Evolutionary conservation across 345 rosid species (phyloP), one percentile per base, ranked within the genome.

Genomic region (Eucalyptus erythrocorys): DNA sequence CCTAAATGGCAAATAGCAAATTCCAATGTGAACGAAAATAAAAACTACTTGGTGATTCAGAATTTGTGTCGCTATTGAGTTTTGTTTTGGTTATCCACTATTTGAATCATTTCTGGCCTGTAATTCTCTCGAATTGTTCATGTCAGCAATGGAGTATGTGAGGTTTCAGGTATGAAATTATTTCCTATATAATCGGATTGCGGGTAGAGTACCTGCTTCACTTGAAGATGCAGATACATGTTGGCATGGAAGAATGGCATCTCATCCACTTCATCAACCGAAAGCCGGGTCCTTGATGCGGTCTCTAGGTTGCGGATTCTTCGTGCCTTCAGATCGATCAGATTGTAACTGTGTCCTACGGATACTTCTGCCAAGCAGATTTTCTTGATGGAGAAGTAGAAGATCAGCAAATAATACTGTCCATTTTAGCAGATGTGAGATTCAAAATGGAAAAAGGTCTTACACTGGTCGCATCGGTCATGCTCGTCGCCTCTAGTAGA

Each of bases 161-260:
- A 40, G 84, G 47, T 27, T 76, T 76, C 66, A 14, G 43, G 87
- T 43, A n/a, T 10, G 26, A 87, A 16, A 19, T 64, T 14, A 42
- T 86, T 47, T 48, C 15, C 48, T 26, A 80, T 2, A 24, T 88
- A 57, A 26, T 50, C 53, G 45, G 15, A 6, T 42, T 30, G 30
- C 51, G 2, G 30, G 27, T 76, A 21, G 40, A 37, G 21, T 92
- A 92, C 95, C 94, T 95, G 97, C 48, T 90, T 89, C 43, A 93
- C 90, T 87, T 90, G 92, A 89, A 93, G 96, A 88, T 94, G 97
- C 89, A 93, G 93, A 88, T 92, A 94, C 95, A 94, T 93, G 89
- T 95, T 95, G 66, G 97, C 97, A 85, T 93, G 96, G 91, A 95
- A 95, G 89, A 92, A 93, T 42, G 94, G 94, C n/a, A 90, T 89